Conservation (phyloP, 768 basidiomycete species). For the Psilocybe azurescens region DNA sequence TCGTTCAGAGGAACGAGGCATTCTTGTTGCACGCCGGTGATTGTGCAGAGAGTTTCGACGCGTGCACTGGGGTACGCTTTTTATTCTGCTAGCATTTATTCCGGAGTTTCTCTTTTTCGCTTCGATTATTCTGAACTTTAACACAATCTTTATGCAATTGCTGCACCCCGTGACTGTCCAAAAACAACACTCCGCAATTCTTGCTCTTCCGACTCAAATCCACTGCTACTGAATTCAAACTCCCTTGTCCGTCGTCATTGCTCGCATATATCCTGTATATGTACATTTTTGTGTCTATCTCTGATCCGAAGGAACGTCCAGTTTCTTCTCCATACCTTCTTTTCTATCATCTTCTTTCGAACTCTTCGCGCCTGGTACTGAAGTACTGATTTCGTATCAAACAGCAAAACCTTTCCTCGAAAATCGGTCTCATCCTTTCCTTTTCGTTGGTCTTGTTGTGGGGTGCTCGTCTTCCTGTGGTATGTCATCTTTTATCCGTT, state of each 20-base stretch:
- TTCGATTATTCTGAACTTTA: no score
- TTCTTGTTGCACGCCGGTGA: conserved; percentile 98
- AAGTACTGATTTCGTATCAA: conserved; percentile 12
- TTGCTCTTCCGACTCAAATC: no score
- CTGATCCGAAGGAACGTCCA: not conserved
- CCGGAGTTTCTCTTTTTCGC: no score
- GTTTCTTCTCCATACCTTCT: not conserved
- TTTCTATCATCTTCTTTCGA: not conserved
- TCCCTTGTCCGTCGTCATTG: not conserved
- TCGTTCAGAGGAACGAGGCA: conserved; percentile 85
- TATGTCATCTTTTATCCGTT: conserved; percentile 39
- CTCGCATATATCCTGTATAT: no score
- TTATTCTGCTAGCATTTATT: not conserved
- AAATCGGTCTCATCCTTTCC: conserved; percentile 90
- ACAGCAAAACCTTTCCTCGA: conserved; percentile 85
- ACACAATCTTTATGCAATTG: no score
- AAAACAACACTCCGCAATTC: no score
- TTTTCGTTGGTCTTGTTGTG: conserved; percentile 95
- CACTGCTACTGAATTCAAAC: not conserved
- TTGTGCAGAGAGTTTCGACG: conserved; percentile 95
- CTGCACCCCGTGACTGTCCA: no score
- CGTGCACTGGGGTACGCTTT: conserved; percentile 77
- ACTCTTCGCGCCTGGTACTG: not conserved
- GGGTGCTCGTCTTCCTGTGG: conserved; percentile 93
- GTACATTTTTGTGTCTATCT: not conserved